Evolutionary conservation across 495 filamentous ascomycete species (phyloP), one percentile per base, ranked within the genome.

Genomic region (Penicillium goetzii): DNA sequence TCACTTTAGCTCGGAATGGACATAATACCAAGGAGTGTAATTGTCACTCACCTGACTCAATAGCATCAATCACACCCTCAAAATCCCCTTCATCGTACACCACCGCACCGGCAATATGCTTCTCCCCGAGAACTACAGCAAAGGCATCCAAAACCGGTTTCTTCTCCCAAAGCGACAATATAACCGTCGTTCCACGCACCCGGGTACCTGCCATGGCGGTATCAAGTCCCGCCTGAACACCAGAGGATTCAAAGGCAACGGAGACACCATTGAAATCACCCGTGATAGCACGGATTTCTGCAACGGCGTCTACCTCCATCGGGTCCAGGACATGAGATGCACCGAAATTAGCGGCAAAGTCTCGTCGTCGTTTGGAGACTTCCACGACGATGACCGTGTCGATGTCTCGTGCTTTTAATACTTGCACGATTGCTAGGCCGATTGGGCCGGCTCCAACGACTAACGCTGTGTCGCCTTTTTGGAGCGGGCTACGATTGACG

Each of bases 361-460:
- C 36, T 3, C 66, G 40, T 26, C 70, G 68, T 23, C 59, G 58
- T 40, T 52, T 33, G 12, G 68, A 69, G 32, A 71, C 53, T 19
- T 76, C 72, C 2, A 63, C 83, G 0, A 86, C 83, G 52, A 88
- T 84, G 54, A 88, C 85, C 15, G 79, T 79, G 4, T 76, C 71
- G 17, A 75, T 77, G 15, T 77, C 83, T 59, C 74, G 80, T 0
- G 81, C 77, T 52, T 75, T 79, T 4, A 90, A 77, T 0, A 81
- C 80, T 59, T 85, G 84, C n/a, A 89, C 77, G 25, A 89, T 77
- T 7, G 81, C 76, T n/a, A 90, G 74, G 7, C 88, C 86, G 45
- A 90, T 86, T 0, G 88, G 86, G 0, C 86, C 88, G 4, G 81
- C 86, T 21, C 88, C 88, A 10, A 88, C 67, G 26, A 90, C 74